Conservation (phyloP, 495 filamentous ascomycete species). For the Amniculicola lignicola region DNA sequence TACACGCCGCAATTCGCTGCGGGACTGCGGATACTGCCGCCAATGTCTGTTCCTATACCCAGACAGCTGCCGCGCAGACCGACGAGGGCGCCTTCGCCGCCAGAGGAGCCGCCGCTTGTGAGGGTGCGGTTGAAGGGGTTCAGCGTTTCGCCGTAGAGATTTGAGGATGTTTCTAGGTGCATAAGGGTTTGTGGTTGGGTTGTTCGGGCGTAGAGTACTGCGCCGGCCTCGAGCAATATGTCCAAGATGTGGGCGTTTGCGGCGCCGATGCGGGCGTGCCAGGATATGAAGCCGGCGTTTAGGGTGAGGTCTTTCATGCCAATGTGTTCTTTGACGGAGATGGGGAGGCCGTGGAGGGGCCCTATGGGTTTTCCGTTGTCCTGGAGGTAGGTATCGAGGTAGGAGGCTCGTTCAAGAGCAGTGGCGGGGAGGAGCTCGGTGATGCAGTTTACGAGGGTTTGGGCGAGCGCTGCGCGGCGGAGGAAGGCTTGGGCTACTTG, state of each 20-base stretch:
- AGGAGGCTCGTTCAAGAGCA: conserved; percentile 38
- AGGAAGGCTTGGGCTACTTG: conserved; percentile 57
- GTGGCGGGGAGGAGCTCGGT: conserved; percentile 61
- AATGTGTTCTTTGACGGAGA: conserved; percentile 66
- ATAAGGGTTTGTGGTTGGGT: conserved; percentile 60
- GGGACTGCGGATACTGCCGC: conserved; percentile 45
- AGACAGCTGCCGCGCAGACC: conserved; percentile 33
- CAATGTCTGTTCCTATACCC: conserved; percentile 40
- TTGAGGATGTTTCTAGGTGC: conserved; percentile 56
- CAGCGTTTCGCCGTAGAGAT: conserved; percentile 53
- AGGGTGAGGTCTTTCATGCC: conserved; percentile 54
- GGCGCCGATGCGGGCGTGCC: conserved; percentile 43
- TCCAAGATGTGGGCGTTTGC: conserved; percentile 50
- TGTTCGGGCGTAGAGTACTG: conserved; percentile 53
- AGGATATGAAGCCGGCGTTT: conserved; percentile 50
- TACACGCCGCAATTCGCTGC: conserved; percentile 64
- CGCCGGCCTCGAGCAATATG: conserved; percentile 48
- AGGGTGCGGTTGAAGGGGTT: conserved; percentile 32
- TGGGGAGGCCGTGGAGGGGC: conserved; percentile 65
- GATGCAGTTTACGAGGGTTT: conserved; percentile 58
- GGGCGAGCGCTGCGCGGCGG: conserved; percentile 57
- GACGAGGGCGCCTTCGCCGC: conserved; percentile 37
- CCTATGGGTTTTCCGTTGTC: conserved; percentile 48
- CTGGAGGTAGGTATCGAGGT: conserved; percentile 39
- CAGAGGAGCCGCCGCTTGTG: conserved; percentile 34